Evolutionary conservation across 1,284 basidiomycete species (phyloP).

Genomic region (Apiotrichum veenhuisii): DNA sequence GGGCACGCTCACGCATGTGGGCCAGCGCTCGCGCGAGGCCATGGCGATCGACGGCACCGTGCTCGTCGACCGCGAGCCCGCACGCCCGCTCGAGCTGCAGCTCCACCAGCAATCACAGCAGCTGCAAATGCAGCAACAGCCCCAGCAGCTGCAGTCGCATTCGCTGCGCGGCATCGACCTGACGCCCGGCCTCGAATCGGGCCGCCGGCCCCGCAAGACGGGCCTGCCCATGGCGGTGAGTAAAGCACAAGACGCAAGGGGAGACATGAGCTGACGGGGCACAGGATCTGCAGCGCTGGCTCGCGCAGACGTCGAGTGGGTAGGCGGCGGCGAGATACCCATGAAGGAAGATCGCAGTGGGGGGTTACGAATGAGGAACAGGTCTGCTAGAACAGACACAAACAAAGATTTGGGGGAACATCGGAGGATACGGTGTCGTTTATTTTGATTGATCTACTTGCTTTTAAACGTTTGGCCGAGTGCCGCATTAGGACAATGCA

Average conservation of each 20-base stretch:
- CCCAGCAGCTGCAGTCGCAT: background rate
- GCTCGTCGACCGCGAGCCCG: background rate
- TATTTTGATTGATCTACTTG: too few relatives aligned
- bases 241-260: background rate
- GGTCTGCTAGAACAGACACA: too few relatives aligned
- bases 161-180: conserved; percentile 12
- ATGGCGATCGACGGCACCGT: background rate
- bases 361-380: too few relatives aligned
- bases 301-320: conserved; percentile 4
- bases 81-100: background rate
- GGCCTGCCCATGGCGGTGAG: conserved; percentile 14
- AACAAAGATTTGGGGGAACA: too few relatives aligned
- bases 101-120: background rate
- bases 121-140: background rate
- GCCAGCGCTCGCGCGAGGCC: background rate
- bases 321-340: too few relatives aligned
- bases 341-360: too few relatives aligned
- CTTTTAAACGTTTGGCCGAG: too few relatives aligned
- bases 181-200: conserved; percentile 17
- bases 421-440: too few relatives aligned
- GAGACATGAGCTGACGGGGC: background rate
- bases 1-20: background rate
- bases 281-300: conserved; percentile 21
- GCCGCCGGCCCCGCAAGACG: conserved; percentile 16
- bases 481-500: too few relatives aligned